Evolutionary conservation across 2,329 filamentous ascomycete genomes (phyloP).

Genomic region (Stagonosporopsis rhizophila): DNA sequence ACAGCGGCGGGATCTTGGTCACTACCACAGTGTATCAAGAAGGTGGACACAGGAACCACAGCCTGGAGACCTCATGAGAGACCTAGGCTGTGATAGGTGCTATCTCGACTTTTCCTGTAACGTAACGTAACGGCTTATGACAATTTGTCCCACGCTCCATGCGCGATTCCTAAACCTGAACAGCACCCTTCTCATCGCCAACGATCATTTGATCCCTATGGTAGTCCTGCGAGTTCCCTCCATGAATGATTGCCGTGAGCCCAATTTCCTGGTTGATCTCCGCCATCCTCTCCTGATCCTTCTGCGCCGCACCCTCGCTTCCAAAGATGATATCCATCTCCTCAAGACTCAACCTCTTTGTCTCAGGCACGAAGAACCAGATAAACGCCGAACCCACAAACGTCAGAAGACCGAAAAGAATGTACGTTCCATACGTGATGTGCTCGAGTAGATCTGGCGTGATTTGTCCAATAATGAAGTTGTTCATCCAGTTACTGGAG

Average conservation of each 20-base stretch:
- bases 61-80: neutral
- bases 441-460: conserved; percentile 71
- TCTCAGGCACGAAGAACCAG: conserved; percentile 61
- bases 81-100: neutral
- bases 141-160: neutral
- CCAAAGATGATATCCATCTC: conserved; percentile 73
- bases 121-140: neutral
- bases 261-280: conserved; percentile 76
- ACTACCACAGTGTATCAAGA: neutral
- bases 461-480: conserved; percentile 70
- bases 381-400: conserved; percentile 66
- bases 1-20: neutral
- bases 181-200: conserved; percentile 23
- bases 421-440: conserved; percentile 74
- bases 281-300: conserved; percentile 73
- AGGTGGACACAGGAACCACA: neutral
- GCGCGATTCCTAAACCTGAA: neutral
- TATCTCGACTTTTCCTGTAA: neutral
- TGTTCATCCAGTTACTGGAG: conserved; percentile 58
- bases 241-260: conserved; percentile 51
- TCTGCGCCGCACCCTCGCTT: conserved; percentile 68
- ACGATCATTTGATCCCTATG: conserved; percentile 19
- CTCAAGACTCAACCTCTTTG: conserved; percentile 60
- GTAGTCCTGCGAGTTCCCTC: conserved; percentile 2
- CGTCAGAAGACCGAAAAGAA: conserved; percentile 72